Evolutionary conservation across 2,329 filamentous ascomycete species (phyloP), one percentile per base, ranked within the genome.

Genomic region (Fusarium fujikuroi): DNA sequence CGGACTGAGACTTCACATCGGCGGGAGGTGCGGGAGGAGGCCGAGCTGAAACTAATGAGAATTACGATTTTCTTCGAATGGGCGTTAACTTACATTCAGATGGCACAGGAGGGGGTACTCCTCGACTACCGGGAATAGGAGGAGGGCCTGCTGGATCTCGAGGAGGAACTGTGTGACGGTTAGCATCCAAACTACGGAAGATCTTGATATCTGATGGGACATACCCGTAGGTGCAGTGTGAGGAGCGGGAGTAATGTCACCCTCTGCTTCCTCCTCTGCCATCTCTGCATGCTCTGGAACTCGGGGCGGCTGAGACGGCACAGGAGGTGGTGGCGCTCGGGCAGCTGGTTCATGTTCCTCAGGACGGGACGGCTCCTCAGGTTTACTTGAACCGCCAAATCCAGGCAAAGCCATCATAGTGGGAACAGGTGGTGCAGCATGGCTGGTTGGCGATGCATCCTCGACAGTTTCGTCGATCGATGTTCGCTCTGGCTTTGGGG

Each of bases 341-440:
- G 73, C 42, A 42, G 75, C 63, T 68, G 76, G 66, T 44, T 80
- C 79, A 30, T 79, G 76, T 46, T 84, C 81, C 18, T 81, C 80
- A 16, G 76, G 50, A 34, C 86, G 68, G 85, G 84, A 34, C 16
- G 75, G 70, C 63, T 84, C 83, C 37, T 85, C 83, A n/a, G 82
- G 78, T 56, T 84, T 88, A 75, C 80, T 86, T 72, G 86, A 87
- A 64, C 87, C 87, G 70, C 89, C 87, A 88, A 97, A 90, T 15
- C 93, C 93, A 19, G 93, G 93, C 66, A 97, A 82, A 80, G 88
- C 84, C 85, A 91, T 90, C 83, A 90, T 87, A 16, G 83, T 85
- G 9, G 90, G 89, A 25, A 92, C 83, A 11, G 89, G 88, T 40
- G 89, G 87, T 30, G 87, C 86, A 53, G 80, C 79, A 42, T 83